Conservation (phyloP, 768 basidiomycete genomes). For the Hirschioporus abietinus region DNA sequence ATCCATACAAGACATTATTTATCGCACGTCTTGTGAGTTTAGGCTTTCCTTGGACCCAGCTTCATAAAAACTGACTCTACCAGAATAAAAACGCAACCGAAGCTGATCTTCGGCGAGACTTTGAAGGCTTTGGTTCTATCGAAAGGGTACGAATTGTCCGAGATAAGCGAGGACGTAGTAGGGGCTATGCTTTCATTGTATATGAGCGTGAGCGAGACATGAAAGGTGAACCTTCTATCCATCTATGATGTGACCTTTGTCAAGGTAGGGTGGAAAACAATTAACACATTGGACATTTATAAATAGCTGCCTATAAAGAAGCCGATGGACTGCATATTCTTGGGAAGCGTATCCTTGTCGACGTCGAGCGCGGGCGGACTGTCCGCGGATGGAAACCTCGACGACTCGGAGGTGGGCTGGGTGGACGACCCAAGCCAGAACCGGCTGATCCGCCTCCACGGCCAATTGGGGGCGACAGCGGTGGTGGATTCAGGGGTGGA, state of each 20-base stretch:
- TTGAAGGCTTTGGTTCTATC: constrained; percentile 91
- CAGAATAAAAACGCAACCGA: constrained; percentile 93
- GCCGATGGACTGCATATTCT: constrained; percentile 95
- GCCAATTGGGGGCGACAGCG: constrained; percentile 31
- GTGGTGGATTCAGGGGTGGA: constrained; percentile 44
- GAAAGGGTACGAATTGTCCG: constrained; percentile 92
- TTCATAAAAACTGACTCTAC: constrained; percentile 10
- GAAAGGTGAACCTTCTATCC: constrained; percentile 66
- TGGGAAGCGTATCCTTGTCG: constrained; percentile 93
- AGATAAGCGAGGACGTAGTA: constrained; percentile 81
- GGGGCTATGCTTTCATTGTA: constrained; percentile 95
- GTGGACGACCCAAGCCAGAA: constrained; percentile 89
- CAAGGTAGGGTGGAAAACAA: background rate
- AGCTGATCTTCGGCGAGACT: constrained; percentile 88
- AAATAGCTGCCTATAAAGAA: constrained; percentile 90
- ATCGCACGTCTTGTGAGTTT: constrained; percentile 78
- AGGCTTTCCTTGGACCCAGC: constrained; percentile 4
- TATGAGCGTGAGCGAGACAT: constrained; percentile 98
- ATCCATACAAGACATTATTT: constrained; percentile 98
- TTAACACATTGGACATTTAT: constrained; percentile 10
- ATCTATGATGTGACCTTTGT: background rate
- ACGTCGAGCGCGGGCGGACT: constrained; percentile 96
- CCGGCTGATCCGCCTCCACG: constrained; percentile 34
- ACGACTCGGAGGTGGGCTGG: constrained; percentile 95
- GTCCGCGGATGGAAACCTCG: constrained; percentile 99